phyloP scores from a whole-genome alignment of 768 basidiomycete species.

The Phylloporus arenicola region DNA sequence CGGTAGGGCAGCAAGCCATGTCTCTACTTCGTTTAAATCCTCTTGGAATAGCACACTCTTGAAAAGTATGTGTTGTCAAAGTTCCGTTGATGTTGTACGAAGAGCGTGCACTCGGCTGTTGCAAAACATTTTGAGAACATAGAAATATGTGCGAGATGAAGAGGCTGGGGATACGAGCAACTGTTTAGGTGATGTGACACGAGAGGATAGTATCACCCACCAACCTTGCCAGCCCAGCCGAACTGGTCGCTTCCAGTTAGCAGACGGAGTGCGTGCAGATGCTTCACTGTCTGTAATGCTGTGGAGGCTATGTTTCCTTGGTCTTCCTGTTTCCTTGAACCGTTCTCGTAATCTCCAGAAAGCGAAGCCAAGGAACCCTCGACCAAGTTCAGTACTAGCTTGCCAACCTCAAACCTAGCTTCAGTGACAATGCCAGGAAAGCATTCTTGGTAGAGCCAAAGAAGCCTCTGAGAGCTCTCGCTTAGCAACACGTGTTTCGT shows the following conservation, averaged over 20 bases:
- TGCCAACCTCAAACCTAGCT: conserved; percentile 81
- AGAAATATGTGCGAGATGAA: conserved; percentile 59
- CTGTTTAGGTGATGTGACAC: not conserved
- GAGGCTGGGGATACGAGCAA: conserved; percentile 27
- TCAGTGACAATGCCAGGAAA: conserved; percentile 72
- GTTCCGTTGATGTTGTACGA: conserved; percentile 42
- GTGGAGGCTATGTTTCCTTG: conserved; percentile 10
- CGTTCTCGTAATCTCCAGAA: conserved; percentile 3
- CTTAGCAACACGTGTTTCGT: conserved; percentile 58
- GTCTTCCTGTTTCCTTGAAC: conserved; percentile 10
- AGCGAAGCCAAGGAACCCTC: conserved; percentile 25
- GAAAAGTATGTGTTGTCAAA: conserved; percentile 63
- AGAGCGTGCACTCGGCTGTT: conserved; percentile 47
- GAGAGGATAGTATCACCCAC: conserved; percentile 37
- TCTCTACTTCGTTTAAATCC: conserved; percentile 58
- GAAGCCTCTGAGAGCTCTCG: conserved; percentile 73
- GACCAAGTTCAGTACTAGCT: conserved; percentile 53
- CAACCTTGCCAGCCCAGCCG: conserved; percentile 67
- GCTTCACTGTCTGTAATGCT: conserved; percentile 50
- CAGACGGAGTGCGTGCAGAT: conserved; percentile 73
- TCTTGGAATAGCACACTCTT: conserved; percentile 78
- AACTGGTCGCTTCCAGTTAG: conserved; percentile 78
- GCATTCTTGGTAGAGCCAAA: conserved; percentile 81
- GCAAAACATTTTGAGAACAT: conserved; percentile 61
- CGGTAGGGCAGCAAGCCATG: conserved; percentile 73